Base-by-base conservation (phyloP, 1,139 yeast species). In the Arxiozyma slooffiae region DNA sequence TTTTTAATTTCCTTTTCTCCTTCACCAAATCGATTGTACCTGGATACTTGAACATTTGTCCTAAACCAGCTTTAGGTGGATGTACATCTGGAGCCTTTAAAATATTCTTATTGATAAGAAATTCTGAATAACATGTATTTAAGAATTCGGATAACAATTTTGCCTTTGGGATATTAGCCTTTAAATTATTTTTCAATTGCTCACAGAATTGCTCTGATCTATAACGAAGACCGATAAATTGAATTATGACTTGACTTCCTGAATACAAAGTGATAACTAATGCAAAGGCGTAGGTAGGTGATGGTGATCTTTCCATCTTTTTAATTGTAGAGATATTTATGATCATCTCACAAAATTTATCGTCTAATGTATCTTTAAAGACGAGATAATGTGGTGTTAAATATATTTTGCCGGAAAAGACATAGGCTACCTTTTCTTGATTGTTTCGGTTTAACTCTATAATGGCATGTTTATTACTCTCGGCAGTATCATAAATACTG, bases 1-100 rank as follows among this genome's bases (percentile, higher is more conserved):
- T 72, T 59, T 92, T 83, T 78, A 90, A 79, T 60, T 90, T 92
- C 7, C 90, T 76, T 62, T 87, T 84, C 65, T 92, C 97, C 51
- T 86, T 78, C 43, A 81, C 72, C 53, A 82, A 84, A 54, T 77
- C 77, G 1, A 95, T 79, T 63, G 87, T 88, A 0, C 98, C 98
- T 0, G 98, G 98, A 64, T 84, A 94, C 58, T 85, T 85, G 69
- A 80, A 89, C 24, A 70, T 71, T 60, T 85, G 77, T 0, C 97
- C 98, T 41, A 90, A 71, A 0, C 98, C 98, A 23, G 94, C 94
- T 2, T 76, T 71, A 0, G 97, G 96, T 0, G 82, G 75, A n/a
- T 66, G 60, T 4, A 75, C 74, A 18, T 61, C 61, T 37, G 68
- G 71, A 55, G 78, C 78, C 37, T 63, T 60, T 1, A 61, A 57